Evolutionary conservation across 192 early-diverging fungal genomes (phyloP).

Genomic region (Backusella tarrabulga): DNA sequence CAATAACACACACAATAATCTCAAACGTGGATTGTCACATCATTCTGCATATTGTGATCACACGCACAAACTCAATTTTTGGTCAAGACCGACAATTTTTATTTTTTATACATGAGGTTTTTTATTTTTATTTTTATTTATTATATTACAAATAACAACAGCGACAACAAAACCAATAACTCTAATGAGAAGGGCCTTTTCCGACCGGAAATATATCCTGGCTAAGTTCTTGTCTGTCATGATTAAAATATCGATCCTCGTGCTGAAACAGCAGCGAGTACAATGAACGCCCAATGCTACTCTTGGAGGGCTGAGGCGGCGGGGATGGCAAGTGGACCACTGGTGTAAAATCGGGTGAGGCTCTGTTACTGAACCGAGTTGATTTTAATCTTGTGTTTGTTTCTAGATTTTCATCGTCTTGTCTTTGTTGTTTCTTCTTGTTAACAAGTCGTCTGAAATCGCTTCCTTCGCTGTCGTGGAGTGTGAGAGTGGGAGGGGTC

Average conservation of each 20-base stretch:
- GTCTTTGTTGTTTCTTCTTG: slow-evolving; percentile 11
- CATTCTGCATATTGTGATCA: background rate
- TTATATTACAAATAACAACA: background rate
- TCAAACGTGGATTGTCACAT: slow-evolving; percentile 5
- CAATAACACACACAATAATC: background rate
- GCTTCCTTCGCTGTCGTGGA: slow-evolving; percentile 7
- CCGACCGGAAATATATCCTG: slow-evolving; percentile 19
- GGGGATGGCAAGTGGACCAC: background rate
- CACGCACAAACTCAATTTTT: background rate
- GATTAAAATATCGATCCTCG: slow-evolving; percentile 10
- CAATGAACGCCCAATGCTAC: background rate
- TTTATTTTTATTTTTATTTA: background rate
- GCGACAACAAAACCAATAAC: background rate
- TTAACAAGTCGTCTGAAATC: slow-evolving; percentile 14
- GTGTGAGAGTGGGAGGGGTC: background rate
- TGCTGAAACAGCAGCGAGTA: slow-evolving; percentile 2
- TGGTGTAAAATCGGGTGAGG: slow-evolving; percentile 9
- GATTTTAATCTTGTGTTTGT: background rate
- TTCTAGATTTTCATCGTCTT: background rate
- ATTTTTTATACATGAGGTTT: background rate
- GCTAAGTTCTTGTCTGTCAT: slow-evolving; percentile 14
- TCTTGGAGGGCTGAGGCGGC: background rate
- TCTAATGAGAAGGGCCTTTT: background rate
- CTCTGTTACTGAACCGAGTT: slow-evolving; percentile 4
- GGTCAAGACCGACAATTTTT: background rate